Evolutionary conservation across 352 stramenopile genomes (phyloP), one percentile per base, ranked within the genome.

Genomic region (Phytopythium boreale): DNA sequence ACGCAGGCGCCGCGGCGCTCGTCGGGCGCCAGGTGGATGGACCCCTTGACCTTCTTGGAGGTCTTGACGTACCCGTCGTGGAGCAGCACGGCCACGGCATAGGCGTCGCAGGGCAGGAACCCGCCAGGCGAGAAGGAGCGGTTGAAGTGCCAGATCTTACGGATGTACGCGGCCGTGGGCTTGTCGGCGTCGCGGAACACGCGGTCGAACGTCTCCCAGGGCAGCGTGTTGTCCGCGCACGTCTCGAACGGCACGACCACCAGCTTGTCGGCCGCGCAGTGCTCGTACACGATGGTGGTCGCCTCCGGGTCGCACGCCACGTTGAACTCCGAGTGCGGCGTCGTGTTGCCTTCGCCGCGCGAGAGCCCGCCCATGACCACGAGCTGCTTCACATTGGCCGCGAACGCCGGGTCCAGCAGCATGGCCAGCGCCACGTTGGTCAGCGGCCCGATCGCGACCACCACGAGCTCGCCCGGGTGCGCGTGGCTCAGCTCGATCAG

Each of bases 401-500:
- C 64, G 66, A 93, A 93, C 37, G 63, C 67, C 43, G 87, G 87
- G 63, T 93, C 83, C 61, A 93, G 58, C 34, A 90, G 73, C 53
- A 84, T 84, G 26, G 84, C 87, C 39, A 95, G 70, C 39, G 87
- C 87, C 36, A 95, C 63, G 68, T 95, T 95, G 15, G 87, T 95
- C 29, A 92, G 73, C 51, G 87, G 87, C 2, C 87, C 87, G 27
- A 95, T 67, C 29, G 79, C 80, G 29, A 91, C 68, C n/a, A 95
- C 70, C 36, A 91, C 77, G n/a, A 95, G 72, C 62, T 95, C 78
- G 22, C 80, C 80, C 14, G 69, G 72, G 70, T 90, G 68, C 62
- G 77, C 66, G 61, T 87, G 72, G 15, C 74, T 63, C 56, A 90
- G 57, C 15, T 91, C 70, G 29, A 92, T 76, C 52, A 95, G 74